Evolutionary conservation across 139 green algal genomes (phyloP), one percentile per base, ranked within the genome.

Genomic region (Tetradesmus obliquus): DNA sequence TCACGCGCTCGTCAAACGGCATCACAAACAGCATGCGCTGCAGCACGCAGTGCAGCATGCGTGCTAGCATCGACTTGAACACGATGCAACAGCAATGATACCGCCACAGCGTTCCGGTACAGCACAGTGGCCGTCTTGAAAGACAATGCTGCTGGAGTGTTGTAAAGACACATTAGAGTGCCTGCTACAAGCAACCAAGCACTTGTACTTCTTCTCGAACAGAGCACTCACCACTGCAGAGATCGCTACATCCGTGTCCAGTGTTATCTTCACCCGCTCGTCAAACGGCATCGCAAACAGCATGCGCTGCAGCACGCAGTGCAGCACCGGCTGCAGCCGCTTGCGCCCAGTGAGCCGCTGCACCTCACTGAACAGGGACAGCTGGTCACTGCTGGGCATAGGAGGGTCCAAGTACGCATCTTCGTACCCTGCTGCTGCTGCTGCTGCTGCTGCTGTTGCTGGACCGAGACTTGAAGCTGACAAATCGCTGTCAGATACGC

Each of bases 331-430:
- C 12, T 20, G 22, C 84, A 92, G 79, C 74, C 89, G 9, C 89
- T 86, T 89, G 13, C n/a, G 9, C 3, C 53, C 32, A 15, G 86
- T 62, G 2, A 89, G 12, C 19, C 71, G 66, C 89, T 92, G 89
- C 22, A 92, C 82, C 89, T 92, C 89, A n/a, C 22, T 79, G 45
- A 92, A 92, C 45, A 92, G 89, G 10, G 88, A 87, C 81, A 92
- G 69, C 88, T 92, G 80, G 53, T 92, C 88, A 4, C 53, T 55
- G 54, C 57, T 74, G 2, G 88, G 80, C 24, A 91, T 53, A 3
- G 87, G 87, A 10, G 76, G 87, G 54, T 79, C 55, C 3, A 91
- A n/a, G 76, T 91, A 91, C 24, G 55, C 74, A 79, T 91, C 87
- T 58, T 76, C 87, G 86, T 86, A 91, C 13, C 87, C 84, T 81